Base-by-base conservation (phyloP, 225 moss, liverwort and hornwort genomes). In the Polytrichum commune region DNA sequence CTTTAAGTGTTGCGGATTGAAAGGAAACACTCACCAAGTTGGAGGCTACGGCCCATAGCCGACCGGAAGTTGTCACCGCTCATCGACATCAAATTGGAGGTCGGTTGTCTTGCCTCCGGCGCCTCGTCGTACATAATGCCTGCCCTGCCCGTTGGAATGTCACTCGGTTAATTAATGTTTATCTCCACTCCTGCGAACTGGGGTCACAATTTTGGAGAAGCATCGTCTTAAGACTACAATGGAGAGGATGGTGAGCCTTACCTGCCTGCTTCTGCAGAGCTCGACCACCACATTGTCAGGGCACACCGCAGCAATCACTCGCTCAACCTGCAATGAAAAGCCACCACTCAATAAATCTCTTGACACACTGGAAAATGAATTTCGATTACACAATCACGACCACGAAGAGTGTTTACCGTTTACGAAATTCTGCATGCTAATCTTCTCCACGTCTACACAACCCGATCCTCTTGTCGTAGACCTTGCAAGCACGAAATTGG, bases 281-380 rank as follows among this genome's bases (percentile, higher is more conserved):
- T 93, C 93, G 20, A 90, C 80, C 61, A 90, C 93, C 46, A 93
- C 86, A 68, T 93, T 93, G 28, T 85, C 89, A 24, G 93, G 93
- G 61, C 77, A 83, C 74, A 90, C 86, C 5, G 80, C 69, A 33
- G 73, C 69, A 53, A 93, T 79, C 8, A 93, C 85, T 72, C 86
- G 69, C 71, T 76, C 74, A 53, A 83, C 83, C 83, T 83, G 83
- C 64, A 71, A 33, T 64, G 7, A 46, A 35, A 35, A 35, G 9
- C 70, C 28, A 70, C 69, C 13, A 18, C 62, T 25, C n/a, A 54
- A 71, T 56, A 53, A 56, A 72, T 25, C 68, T 25, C 32, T 30
- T 13, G 19, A 19, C 64, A 8, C 53, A 20, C 19, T 13, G 46
- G 62, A 62, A 25, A 38, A 22, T 29, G 19, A 35, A 8, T 62